Percentiles rank a stretch among this genome's conserved stretches.
phyloP scores from a whole-genome alignment of 495 filamentous ascomycete genomes.

The Xylaria cubensis region DNA sequence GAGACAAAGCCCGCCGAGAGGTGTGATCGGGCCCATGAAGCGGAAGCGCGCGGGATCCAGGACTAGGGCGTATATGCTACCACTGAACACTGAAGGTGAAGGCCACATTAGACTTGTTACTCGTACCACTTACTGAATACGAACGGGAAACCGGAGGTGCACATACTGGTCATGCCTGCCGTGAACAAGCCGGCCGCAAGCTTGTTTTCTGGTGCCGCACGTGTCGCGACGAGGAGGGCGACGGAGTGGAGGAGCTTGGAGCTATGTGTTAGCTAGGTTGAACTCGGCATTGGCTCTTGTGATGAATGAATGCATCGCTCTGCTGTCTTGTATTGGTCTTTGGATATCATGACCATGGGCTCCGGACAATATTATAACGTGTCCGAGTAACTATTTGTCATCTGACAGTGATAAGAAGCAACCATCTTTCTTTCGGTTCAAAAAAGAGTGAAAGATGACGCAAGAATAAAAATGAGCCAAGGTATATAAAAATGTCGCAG shows the following conservation, averaged over 20 bases:
- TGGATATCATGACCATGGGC: background rate
- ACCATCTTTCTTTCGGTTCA: too few species aligned
- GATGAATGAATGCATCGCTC: background rate
- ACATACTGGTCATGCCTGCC: conserved; percentile 50
- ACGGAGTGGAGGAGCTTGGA: conserved; percentile 63
- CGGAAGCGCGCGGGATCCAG: conserved; percentile 62
- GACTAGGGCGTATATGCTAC: conserved; percentile 64
- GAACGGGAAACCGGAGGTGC: conserved; percentile 44
- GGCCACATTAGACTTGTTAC: background rate
- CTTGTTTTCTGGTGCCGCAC: conserved; percentile 42
- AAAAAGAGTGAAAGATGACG: background rate
- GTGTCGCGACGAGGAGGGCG: conserved; percentile 57
- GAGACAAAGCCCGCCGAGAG: conserved; percentile 62
- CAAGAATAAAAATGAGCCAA: background rate
- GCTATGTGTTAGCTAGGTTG: background rate
- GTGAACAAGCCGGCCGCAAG: conserved; percentile 49
- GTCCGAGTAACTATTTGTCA: background rate
- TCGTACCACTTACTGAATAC: conserved; percentile 40
- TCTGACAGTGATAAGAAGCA: background rate
- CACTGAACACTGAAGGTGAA: conserved; percentile 58
- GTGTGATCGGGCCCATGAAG: conserved; percentile 64
- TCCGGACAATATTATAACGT: background rate
- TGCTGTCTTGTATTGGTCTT: background rate
- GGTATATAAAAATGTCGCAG: background rate
- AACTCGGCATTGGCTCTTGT: background rate